Base-by-base conservation (phyloP, 78 protist genomes). In the Pelomyxa schiedti region DNA sequence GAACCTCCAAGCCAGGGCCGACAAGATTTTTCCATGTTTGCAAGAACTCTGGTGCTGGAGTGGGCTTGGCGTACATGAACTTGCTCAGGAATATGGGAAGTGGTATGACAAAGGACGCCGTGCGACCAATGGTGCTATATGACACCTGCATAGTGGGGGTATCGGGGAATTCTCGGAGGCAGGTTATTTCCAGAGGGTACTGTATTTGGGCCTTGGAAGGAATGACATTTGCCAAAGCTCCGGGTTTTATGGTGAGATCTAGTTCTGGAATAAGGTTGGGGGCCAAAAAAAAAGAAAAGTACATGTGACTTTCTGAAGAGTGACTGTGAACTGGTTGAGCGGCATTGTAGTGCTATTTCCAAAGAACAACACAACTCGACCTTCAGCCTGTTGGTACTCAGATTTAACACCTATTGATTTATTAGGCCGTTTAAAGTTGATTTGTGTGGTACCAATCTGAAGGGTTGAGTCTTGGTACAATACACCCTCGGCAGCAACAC, bases 401-500 rank as follows among this genome's bases (percentile, higher is more conserved):
- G 81, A 39, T 67, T 88, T 84, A 43, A 82, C 58, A 39, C 88
- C 87, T 40, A n/a, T n/a, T n/a, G n/a, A n/a, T n/a, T n/a, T n/a
- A n/a, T n/a, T n/a, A n/a, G n/a, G n/a, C n/a, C n/a, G n/a, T n/a
- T n/a, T n/a, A n/a, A n/a, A n/a, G n/a, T n/a, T n/a, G n/a, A n/a
- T n/a, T n/a, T n/a, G n/a, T n/a, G n/a, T n/a, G n/a, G n/a, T n/a
- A n/a, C n/a, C n/a, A n/a, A 91, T 65, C 69, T 86, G 92, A 42
- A 91, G 35, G 39, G 43, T 28, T 16, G 2, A 66, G 39, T 91
- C 90, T 47, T 91, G 90, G 58, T 78, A 84, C 28, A 84, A 64
- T 4, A 88, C 87, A 47, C 90, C 90, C 2, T 79, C 88, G 24
- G 24, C 32, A 5, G 29, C 53, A 32, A 83, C 36, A 26, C 80